Conservation (phyloP, 371 early-diverging fungal genomes). For the Funneliformis caledonium region DNA sequence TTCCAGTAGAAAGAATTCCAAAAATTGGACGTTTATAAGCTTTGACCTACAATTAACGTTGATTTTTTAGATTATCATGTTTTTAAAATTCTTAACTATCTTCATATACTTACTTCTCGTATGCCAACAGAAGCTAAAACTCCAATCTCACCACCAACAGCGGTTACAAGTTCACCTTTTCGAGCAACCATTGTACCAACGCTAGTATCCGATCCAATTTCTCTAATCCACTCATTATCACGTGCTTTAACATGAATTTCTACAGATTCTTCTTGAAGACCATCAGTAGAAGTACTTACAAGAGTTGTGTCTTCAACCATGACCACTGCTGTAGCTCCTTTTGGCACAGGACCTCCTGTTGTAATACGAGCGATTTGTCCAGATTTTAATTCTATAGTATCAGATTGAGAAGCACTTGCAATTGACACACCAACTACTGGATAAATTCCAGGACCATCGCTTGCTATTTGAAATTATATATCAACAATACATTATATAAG, state of each 20-base stretch:
- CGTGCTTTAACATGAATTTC: constrained; percentile 51
- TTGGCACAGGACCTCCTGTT: constrained; percentile 88
- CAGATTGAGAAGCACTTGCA: constrained; percentile 24
- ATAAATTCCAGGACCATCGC: constrained; percentile 82
- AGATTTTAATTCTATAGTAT: constrained; percentile 44
- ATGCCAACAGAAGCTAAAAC: constrained; percentile 80
- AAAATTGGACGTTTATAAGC: constrained; percentile 75
- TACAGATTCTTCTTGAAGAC: constrained; percentile 66
- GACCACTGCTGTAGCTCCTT: constrained; percentile 83
- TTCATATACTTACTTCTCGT: constrained; percentile 47
- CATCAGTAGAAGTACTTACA: constrained; percentile 58
- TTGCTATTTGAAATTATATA: constrained; percentile 48
- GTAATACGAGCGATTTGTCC: constrained; percentile 80
- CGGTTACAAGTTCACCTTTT: constrained; percentile 64
- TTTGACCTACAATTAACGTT: constrained; percentile 49
- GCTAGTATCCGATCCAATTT: constrained; percentile 76
- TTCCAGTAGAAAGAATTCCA: constrained; percentile 88
- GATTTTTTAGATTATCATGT: neutral
- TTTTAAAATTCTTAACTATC: neutral
- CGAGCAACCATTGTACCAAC: constrained; percentile 61
- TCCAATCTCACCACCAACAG: constrained; percentile 83
- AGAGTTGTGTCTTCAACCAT: constrained; percentile 92
- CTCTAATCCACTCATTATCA: constrained; percentile 74
- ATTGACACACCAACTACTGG: constrained; percentile 65
- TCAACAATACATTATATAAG: neutral